These are phyloP conservation scores for Cercospora sp. DNA, from an alignment of 2,329 filamentous ascomycete species.

Conservation along the genomic window DNA sequence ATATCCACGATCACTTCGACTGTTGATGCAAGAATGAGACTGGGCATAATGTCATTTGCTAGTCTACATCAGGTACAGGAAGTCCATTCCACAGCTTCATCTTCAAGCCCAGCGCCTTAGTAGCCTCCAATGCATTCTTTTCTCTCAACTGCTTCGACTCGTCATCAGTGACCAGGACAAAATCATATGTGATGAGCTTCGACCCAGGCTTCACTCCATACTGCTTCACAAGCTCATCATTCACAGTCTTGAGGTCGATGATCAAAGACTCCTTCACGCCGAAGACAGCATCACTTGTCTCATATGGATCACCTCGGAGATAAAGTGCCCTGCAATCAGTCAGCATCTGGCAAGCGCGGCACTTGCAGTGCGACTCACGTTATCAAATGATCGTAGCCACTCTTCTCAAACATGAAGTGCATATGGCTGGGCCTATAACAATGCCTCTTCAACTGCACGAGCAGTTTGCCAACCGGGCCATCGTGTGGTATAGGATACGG, in stretches of 20 bases:
- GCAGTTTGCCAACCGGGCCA: conserved; percentile 74
- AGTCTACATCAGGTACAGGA: conserved; percentile 70
- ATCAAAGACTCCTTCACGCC: conserved; percentile 79
- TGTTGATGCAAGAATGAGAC: neutral
- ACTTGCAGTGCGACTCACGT: conserved; percentile 61
- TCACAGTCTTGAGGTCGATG: conserved; percentile 61
- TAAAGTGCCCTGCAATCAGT: conserved; percentile 61
- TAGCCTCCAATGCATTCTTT: conserved; percentile 64
- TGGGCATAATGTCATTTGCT: neutral
- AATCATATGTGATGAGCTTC: conserved; percentile 62
- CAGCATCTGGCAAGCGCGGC: neutral
- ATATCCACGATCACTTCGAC: neutral
- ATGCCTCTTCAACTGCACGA: conserved; percentile 68
- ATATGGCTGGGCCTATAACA: conserved; percentile 75
- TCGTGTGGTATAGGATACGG: conserved; percentile 84
- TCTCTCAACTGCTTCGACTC: conserved; percentile 68
- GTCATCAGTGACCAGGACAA: conserved; percentile 71
- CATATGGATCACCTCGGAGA: conserved; percentile 74
- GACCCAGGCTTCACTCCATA: conserved; percentile 66
- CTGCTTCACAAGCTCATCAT: conserved; percentile 54
- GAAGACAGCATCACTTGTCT: conserved; percentile 81
- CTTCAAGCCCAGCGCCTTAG: conserved; percentile 65
- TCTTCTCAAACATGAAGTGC: conserved; percentile 87
- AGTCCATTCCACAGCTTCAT: conserved; percentile 75
- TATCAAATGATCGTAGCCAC: conserved; percentile 75